Evolutionary conservation across 148 eudicot genomes (phyloP).

Genomic region (Nepenthes mirabilis): DNA sequence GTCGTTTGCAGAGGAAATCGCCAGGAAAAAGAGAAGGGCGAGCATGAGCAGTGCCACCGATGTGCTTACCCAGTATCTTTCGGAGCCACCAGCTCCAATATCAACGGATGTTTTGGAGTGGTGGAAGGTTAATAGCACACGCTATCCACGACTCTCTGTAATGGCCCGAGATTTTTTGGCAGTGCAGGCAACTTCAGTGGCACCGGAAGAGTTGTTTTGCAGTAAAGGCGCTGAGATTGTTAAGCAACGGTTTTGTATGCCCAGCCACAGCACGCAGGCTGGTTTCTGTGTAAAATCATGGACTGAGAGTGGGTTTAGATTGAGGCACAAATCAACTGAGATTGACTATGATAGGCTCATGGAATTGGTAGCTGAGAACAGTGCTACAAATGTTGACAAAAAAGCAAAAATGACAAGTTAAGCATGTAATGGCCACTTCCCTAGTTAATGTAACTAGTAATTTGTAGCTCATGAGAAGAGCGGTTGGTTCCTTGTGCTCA

Average conservation of each 20-base stretch:
- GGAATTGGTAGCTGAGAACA: constrained; percentile 27
- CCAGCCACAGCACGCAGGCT: constrained; percentile 23
- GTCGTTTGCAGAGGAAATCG: constrained; percentile 90
- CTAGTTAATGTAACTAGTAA: no score
- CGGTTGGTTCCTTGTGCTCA: no score
- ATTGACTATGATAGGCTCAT: constrained; percentile 59
- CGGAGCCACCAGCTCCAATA: constrained; percentile 72
- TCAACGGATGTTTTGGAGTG: constrained; percentile 63
- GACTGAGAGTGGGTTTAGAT: constrained; percentile 44
- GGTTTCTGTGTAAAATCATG: constrained; percentile 61
- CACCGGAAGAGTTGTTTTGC: constrained; percentile 60
- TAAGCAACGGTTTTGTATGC: constrained; percentile 32
- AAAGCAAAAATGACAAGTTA: constrained; percentile 24
- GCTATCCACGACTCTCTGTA: constrained; percentile 62
- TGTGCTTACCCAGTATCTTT: constrained; percentile 65
- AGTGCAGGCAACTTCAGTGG: constrained; percentile 54
- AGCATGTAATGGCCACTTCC: no score
- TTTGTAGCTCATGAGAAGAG: no score
- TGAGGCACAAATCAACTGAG: constrained; percentile 47
- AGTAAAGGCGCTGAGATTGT: constrained; percentile 56
- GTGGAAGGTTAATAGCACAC: constrained; percentile 69
- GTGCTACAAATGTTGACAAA: constrained; percentile 15
- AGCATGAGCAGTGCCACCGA: constrained; percentile 45
- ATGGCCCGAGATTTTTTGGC: constrained; percentile 85
- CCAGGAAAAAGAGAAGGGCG: constrained; percentile 65